phyloP scores from a whole-genome alignment of 2,329 filamentous ascomycete genomes.

The Cadophora sp. region DNA sequence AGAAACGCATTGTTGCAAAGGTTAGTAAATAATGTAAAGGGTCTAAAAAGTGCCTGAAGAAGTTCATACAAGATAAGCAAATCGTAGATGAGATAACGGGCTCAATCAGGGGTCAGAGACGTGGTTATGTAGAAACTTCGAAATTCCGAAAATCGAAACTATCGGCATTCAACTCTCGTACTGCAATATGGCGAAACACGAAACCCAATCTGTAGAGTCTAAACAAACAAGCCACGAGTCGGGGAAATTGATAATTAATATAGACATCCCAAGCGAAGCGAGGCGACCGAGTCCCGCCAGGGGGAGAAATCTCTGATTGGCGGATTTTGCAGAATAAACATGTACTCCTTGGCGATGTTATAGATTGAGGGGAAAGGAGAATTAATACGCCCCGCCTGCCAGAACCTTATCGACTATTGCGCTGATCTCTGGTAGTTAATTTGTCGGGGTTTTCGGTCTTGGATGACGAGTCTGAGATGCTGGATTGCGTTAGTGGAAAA shows the following conservation, averaged over 20 bases:
- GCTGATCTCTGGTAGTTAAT: neutral
- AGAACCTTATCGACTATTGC: neutral
- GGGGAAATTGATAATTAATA: slow-evolving; percentile 5
- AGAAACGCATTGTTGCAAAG: slow-evolving; percentile 13
- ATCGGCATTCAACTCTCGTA: neutral
- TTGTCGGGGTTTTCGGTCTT: neutral
- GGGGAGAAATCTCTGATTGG: slow-evolving; percentile 14
- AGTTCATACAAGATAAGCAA: no score
- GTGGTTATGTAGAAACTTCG: neutral
- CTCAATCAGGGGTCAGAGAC: neutral
- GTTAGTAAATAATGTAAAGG: neutral
- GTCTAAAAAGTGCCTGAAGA: no score
- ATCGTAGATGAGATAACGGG: neutral
- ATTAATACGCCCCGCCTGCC: slow-evolving; percentile 4
- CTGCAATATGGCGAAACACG: neutral
- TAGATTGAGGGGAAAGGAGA: slow-evolving; percentile 13
- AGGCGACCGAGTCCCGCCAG: neutral
- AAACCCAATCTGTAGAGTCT: neutral
- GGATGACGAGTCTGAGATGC: neutral
- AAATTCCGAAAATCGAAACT: neutral
- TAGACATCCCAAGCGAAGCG: neutral
- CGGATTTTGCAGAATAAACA: slow-evolving; percentile 4
- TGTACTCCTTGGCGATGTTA: neutral
- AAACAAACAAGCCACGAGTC: slow-evolving; percentile 1
- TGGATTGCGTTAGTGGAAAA: neutral